A percentile compares a stretch with the other conserved stretches of the same genome.
Evolutionary conservation across 768 basidiomycete species (phyloP).

Genomic region (Lentinula aciculospora): DNA sequence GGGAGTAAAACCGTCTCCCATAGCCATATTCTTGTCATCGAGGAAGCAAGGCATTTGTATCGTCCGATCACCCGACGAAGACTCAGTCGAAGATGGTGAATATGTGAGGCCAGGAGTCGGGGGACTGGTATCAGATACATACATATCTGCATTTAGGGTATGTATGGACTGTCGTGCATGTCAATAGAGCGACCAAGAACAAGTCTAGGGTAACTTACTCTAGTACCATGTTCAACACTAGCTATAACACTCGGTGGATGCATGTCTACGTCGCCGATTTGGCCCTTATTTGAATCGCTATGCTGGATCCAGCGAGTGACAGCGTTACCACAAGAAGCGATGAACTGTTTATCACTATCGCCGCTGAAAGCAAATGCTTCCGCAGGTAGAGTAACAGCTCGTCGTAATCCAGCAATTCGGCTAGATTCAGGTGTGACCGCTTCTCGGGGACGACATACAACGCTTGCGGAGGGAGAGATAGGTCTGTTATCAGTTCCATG

Average conservation of each 20-base stretch:
- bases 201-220: background rate
- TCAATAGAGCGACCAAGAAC: background rate
- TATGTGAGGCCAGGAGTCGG: conserved; percentile 53
- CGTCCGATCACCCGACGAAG: conserved; percentile 48
- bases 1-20: conserved; percentile 8
- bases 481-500: conserved; percentile 11
- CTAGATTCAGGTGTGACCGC: conserved; percentile 7
- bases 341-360: conserved; percentile 2
- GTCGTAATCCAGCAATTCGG: conserved; percentile 24
- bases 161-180: background rate
- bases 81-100: conserved; percentile 58
- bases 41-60: conserved; percentile 50
- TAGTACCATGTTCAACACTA: background rate
- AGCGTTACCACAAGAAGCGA: background rate
- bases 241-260: background rate
- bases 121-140: conserved; percentile 32
- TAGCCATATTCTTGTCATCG: conserved; percentile 31
- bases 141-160: conserved; percentile 6
- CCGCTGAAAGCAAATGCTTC: conserved; percentile 18
- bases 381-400: conserved; percentile 37
- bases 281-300: background rate
- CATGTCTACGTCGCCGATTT: background rate
- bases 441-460: conserved; percentile 6
- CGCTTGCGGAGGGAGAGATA: background rate
- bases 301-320: conserved; percentile 3